These are phyloP conservation scores for Trypanosoma rangeli DNA, from an alignment of 208 protist genomes.

Conservation along the genomic window DNA sequence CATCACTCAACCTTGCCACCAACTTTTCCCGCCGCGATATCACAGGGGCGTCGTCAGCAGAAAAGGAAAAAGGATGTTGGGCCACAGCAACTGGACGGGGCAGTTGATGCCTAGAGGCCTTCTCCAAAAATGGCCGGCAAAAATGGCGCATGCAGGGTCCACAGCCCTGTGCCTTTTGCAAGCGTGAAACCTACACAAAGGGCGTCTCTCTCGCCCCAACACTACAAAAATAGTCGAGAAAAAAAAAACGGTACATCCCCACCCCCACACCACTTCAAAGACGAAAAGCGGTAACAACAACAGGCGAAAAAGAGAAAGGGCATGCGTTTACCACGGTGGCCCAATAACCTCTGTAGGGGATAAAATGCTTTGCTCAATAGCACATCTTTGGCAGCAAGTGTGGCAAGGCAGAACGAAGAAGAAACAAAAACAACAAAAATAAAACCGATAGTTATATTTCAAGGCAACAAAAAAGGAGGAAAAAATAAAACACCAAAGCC, in stretches of 20 bases:
- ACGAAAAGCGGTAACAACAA: background rate
- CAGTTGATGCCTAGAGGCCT: background rate
- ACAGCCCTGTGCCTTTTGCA: background rate
- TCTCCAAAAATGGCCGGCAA: constrained; percentile 4
- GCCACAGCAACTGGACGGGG: background rate
- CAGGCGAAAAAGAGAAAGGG: background rate
- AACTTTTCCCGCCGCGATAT: constrained; percentile 32
- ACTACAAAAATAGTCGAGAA: background rate
- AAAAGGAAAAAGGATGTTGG: background rate
- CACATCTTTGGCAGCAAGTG: background rate
- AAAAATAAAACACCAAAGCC: constrained; percentile 18
- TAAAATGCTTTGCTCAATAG: background rate
- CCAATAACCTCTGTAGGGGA: background rate
- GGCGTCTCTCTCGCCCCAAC: background rate
- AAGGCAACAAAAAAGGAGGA: constrained; percentile 20
- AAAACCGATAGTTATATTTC: background rate
- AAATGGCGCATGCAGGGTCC: constrained; percentile 9
- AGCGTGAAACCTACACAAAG: background rate
- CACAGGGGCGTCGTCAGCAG: constrained; percentile 3
- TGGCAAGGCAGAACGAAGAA: background rate
- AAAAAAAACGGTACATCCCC: background rate
- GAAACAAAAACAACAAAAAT: background rate
- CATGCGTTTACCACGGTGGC: background rate
- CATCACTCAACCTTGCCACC: constrained; percentile 59
- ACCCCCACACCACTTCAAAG: background rate